phyloP scores from a whole-genome alignment of 225 moss, liverwort and hornwort genomes.

The Lunularia cruciata region DNA sequence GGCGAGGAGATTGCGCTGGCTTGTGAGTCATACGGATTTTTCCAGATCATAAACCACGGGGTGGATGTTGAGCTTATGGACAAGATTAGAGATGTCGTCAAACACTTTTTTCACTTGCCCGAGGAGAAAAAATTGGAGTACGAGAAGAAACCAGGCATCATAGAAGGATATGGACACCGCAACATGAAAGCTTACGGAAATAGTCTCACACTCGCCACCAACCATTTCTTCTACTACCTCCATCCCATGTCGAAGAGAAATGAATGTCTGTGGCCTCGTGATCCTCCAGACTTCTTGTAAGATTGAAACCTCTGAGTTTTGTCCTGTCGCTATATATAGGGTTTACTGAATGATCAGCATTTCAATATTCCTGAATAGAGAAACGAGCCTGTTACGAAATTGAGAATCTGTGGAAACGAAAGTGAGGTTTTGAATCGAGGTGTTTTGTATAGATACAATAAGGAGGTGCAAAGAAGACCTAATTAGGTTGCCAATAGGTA shows the following conservation, averaged over 20 bases:
- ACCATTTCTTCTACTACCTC: constrained; percentile 14
- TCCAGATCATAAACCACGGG: constrained; percentile 64
- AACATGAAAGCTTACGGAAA: neutral
- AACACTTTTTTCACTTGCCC: constrained; percentile 7
- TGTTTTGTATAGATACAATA: too few relatives aligned
- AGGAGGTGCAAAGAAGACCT: too few relatives aligned
- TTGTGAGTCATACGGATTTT: constrained; percentile 53
- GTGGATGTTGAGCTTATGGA: constrained; percentile 36
- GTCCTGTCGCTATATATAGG: too few relatives aligned
- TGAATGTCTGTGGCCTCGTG: constrained; percentile 10
- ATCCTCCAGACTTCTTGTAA: constrained; percentile 13
- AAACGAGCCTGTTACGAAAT: too few relatives aligned
- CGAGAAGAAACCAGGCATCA: neutral
- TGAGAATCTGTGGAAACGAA: too few relatives aligned
- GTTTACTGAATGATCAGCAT: too few relatives aligned
- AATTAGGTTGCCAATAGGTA: too few relatives aligned
- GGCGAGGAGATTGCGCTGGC: constrained; percentile 29
- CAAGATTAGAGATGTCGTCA: neutral
- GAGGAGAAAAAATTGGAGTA: neutral
- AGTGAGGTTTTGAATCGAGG: too few relatives aligned
- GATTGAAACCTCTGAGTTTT: too few relatives aligned
- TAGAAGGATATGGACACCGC: neutral
- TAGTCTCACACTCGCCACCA: constrained; percentile 8
- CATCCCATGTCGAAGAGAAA: neutral
- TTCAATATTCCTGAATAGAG: too few relatives aligned